These are phyloP conservation scores for Podospora tetraspora DNA, from an alignment of 495 filamentous ascomycete species.

Conservation along the genomic window DNA sequence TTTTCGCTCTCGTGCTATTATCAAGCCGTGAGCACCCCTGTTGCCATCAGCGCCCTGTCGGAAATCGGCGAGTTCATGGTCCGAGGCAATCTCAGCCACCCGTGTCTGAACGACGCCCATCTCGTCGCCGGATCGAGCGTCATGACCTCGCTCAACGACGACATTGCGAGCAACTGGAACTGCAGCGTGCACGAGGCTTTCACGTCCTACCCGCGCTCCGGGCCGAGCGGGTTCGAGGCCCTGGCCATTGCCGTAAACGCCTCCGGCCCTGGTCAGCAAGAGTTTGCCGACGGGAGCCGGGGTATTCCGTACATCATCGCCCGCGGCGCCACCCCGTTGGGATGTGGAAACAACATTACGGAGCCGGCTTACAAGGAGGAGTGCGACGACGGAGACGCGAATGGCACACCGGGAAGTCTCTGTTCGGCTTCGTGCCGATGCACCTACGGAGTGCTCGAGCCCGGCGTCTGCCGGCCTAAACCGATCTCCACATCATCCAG, in stretches of 20 bases:
- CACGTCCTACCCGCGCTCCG: slow-evolving; percentile 37
- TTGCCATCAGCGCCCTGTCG: slow-evolving; percentile 37
- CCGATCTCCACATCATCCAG: slow-evolving; percentile 17
- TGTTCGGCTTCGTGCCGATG: slow-evolving; percentile 44
- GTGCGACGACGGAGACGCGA: slow-evolving; percentile 41
- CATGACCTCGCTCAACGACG: slow-evolving; percentile 38
- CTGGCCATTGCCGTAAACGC: slow-evolving; percentile 44
- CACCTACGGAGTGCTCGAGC: slow-evolving; percentile 21
- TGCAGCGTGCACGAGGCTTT: slow-evolving; percentile 49
- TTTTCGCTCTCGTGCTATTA: slow-evolving; percentile 34
- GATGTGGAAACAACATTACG: slow-evolving; percentile 45
- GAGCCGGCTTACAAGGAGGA: slow-evolving; percentile 38
- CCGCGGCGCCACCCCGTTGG: slow-evolving; percentile 43
- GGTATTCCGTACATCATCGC: slow-evolving; percentile 49
- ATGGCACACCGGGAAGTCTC: slow-evolving; percentile 32
- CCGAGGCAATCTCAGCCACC: slow-evolving; percentile 33
- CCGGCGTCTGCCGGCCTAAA: slow-evolving; percentile 25
- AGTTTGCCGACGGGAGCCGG: slow-evolving; percentile 37
- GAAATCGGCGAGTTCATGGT: slow-evolving; percentile 42
- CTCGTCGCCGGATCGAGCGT: slow-evolving; percentile 39
- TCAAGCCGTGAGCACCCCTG: slow-evolving; percentile 19
- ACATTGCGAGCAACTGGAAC: slow-evolving; percentile 41
- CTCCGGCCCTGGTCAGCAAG: slow-evolving; percentile 33
- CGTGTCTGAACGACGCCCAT: slow-evolving; percentile 43
- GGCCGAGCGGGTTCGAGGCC: slow-evolving; percentile 39